A percentile compares a stretch with the other conserved stretches of the same genome.
These are phyloP conservation scores for Hypsizygus ulmarius DNA, from an alignment of 1,284 basidiomycete species.

Conservation along the genomic window DNA sequence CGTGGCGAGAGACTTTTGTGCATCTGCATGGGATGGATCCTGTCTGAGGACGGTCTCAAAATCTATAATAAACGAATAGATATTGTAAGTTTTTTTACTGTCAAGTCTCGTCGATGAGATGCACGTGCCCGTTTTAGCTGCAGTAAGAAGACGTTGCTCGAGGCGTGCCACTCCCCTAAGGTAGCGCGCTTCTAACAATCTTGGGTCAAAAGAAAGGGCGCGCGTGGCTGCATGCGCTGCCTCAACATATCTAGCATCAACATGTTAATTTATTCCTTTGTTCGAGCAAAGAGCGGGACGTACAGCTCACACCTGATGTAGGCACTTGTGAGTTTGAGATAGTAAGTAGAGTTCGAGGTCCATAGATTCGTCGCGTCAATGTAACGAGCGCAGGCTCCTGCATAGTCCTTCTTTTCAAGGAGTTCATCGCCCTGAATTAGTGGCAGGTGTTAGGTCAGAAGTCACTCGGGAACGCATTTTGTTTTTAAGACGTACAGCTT, in stretches of 20 bases:
- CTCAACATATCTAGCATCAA: slow-evolving; percentile 36
- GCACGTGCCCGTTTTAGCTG: slow-evolving; percentile 36
- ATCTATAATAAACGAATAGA: slow-evolving; percentile 26
- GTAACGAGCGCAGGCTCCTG: slow-evolving; percentile 30
- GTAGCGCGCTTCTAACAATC: slow-evolving; percentile 41
- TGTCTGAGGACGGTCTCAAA: slow-evolving; percentile 35
- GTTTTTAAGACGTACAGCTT: slow-evolving; percentile 12
- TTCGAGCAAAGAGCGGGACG: slow-evolving; percentile 12
- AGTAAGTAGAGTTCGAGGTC: slow-evolving; percentile 34
- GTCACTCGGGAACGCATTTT: not conserved
- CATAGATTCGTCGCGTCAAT: slow-evolving; percentile 32
- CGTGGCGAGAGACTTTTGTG: slow-evolving; percentile 29
- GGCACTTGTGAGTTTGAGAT: slow-evolving; percentile 40
- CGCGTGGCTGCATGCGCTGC: slow-evolving; percentile 41
- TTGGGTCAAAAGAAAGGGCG: slow-evolving; percentile 40
- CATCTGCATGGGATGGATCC: slow-evolving; percentile 30
- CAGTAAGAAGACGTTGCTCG: slow-evolving; percentile 31
- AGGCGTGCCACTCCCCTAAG: slow-evolving; percentile 42
- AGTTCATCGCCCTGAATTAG: slow-evolving; percentile 30
- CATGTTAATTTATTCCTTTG: not conserved
- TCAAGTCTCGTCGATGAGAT: not conserved
- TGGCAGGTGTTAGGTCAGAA: not conserved
- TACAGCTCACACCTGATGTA: slow-evolving; percentile 42
- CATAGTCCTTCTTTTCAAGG: slow-evolving; percentile 26
- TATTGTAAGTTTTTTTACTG: not conserved